Conservation (phyloP, 768 basidiomycete genomes). For the Amanita phalloides region DNA sequence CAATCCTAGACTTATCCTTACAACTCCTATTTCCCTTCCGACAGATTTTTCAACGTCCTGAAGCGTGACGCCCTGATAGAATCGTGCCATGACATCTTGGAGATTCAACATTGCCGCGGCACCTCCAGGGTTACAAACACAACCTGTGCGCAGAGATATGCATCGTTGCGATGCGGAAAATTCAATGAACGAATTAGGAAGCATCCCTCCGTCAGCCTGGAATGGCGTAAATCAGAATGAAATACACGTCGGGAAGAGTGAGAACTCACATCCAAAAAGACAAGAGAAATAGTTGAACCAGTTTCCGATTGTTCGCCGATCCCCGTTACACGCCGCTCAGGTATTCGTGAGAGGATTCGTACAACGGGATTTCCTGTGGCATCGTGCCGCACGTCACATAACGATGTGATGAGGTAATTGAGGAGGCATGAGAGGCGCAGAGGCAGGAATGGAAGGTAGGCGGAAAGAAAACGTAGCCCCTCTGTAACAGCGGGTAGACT, state of each 20-base stretch:
- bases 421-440: constrained; percentile 62
- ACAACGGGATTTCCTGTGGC: constrained; percentile 48
- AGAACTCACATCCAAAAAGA: constrained; percentile 50
- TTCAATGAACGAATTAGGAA: constrained; percentile 68
- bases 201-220: constrained; percentile 55
- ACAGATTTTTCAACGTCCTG: constrained; percentile 49
- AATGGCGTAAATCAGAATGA: not conserved
- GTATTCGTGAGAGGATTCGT: constrained; percentile 55
- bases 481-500: constrained; percentile 69
- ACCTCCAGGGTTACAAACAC: constrained; percentile 84
- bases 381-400: constrained; percentile 54
- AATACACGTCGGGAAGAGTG: constrained; percentile 1
- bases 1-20: constrained; percentile 69
- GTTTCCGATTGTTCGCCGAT: constrained; percentile 59
- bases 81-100: constrained; percentile 47
- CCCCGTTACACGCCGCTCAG: constrained; percentile 38
- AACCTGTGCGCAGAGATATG: constrained; percentile 75
- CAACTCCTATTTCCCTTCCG: constrained; percentile 63
- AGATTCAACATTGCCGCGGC: constrained; percentile 65
- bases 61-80: constrained; percentile 50
- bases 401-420: constrained; percentile 45
- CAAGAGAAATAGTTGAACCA: constrained; percentile 50
- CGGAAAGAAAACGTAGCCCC: constrained; percentile 66
- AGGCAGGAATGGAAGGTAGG: constrained; percentile 72
- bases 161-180: constrained; percentile 50